Conservation (phyloP, 2,329 filamentous ascomycete genomes). For the Fusarium nematophilum region DNA sequence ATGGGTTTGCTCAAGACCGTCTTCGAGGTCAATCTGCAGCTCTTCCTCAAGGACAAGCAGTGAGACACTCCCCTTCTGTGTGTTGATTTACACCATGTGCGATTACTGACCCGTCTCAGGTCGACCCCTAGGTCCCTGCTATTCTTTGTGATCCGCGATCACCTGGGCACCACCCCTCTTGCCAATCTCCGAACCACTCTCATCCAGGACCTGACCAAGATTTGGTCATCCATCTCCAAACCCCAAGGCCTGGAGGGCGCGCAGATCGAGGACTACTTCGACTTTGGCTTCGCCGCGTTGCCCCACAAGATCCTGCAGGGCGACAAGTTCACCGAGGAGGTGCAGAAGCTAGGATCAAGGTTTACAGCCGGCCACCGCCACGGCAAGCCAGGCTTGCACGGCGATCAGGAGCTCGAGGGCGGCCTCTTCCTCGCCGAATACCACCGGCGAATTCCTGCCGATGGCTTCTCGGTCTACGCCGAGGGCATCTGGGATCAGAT, state of each 20-base stretch:
- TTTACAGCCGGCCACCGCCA: constrained; percentile 86
- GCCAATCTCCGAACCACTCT: constrained; percentile 90
- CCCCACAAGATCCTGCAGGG: constrained; percentile 97
- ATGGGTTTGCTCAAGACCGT: constrained; percentile 99
- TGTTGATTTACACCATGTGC: neutral
- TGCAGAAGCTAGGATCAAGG: constrained; percentile 80
- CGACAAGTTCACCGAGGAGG: constrained; percentile 86
- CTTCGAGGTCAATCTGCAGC: constrained; percentile 96
- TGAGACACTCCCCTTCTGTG: constrained; percentile 57
- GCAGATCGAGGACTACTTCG: constrained; percentile 95
- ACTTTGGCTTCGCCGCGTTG: constrained; percentile 95
- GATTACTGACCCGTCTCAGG: constrained; percentile 56
- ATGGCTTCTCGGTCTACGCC: constrained; percentile 95
- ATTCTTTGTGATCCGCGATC: constrained; percentile 99
- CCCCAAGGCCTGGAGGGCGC: constrained; percentile 88
- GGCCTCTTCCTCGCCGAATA: constrained; percentile 94
- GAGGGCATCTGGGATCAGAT: constrained; percentile 98
- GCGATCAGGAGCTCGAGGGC: constrained; percentile 79
- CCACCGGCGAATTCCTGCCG: constrained; percentile 93
- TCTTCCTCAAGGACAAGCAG: constrained; percentile 96
- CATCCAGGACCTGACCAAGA: constrained; percentile 87
- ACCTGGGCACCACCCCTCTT: constrained; percentile 91
- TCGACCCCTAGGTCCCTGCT: constrained; percentile 90
- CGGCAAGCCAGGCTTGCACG: constrained; percentile 68
- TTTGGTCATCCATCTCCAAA: constrained; percentile 94